Base-by-base conservation (phyloP, 352 stramenopile genomes). In the Phytophthora foliorum region DNA sequence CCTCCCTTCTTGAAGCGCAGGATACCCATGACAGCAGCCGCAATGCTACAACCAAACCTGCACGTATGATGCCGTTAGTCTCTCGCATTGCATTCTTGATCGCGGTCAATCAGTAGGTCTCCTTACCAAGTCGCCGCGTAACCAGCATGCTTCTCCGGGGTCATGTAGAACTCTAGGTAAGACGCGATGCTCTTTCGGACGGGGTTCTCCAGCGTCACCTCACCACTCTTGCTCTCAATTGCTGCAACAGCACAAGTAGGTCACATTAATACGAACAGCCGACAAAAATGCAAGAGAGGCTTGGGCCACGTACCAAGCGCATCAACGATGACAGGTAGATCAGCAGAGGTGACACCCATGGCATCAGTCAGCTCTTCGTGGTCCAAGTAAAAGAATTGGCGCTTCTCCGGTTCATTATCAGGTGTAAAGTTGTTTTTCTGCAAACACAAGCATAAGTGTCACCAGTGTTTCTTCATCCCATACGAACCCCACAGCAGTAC, bases 121-220 rank as follows among this genome's bases (percentile, higher is more conserved):
- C 34, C 77, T 45, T 84, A 96, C 89, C 89, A 96, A 6, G 88
- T 96, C 24, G 78, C 82, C 4, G 89, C 89, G 51, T 96, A 96
- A 36, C 83, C 88, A 4, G 84, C 87, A 69, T 96, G 89, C 69
- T 95, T 96, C 52, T 88, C 77, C 22, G 89, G 89, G 6, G 89
- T 94, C 89, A 96, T 96, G 86, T 96, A 95, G 63, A 96, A 96
- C 50, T 92, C 85, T 57, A 91, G 62, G 72, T 94, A 96, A 36
- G 85, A 93, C 21, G 80, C 71, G 29, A 93, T 72, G 41, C 75
- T 91, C 69, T 96, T 96, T 65, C 84, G 86, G 21, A 93, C 48
- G 4, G 84, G 87, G 27, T 90, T 78, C 9, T 80, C 61, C 9
- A 93, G 60, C 9, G 84, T 78, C 10, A 67, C 63, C 17, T 84